Percentiles rank a stretch among this genome's conserved stretches.
Evolutionary conservation across 495 filamentous ascomycete genomes (phyloP).

Genomic region (Trichocladium uniseriatum): DNA sequence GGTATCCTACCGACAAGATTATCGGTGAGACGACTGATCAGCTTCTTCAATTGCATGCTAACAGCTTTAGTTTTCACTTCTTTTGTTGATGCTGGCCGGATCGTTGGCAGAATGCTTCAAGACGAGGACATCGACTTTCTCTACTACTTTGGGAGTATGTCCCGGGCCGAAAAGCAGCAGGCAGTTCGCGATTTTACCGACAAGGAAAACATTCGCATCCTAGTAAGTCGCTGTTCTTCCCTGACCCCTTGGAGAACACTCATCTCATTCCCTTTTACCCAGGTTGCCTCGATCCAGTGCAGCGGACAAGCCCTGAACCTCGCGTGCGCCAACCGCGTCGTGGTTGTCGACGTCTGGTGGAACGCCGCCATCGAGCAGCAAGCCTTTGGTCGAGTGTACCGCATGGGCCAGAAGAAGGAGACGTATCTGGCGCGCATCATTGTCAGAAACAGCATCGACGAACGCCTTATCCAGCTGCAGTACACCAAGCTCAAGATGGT

Average conservation of each 20-base stretch:
- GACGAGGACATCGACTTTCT: conserved; percentile 22
- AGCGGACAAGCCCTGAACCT: conserved; percentile 46
- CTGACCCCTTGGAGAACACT: background rate
- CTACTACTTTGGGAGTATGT: conserved; percentile 17
- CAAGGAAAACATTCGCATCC: conserved; percentile 8
- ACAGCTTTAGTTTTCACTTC: conserved; percentile 30
- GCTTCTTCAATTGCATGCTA: too few relatives aligned
- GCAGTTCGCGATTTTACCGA: conserved; percentile 7
- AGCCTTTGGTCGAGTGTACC: conserved; percentile 26
- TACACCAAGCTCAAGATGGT: conserved; percentile 12
- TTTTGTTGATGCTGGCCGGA: conserved; percentile 25
- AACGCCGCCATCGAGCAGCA: conserved; percentile 35
- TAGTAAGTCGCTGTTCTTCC: conserved; percentile 10
- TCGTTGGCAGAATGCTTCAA: conserved; percentile 24
- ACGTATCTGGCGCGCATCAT: conserved; percentile 23
- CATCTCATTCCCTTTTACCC: conserved; percentile 3
- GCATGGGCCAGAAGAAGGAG: conserved; percentile 29
- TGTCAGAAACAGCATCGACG: conserved; percentile 22
- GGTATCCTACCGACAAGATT: conserved; percentile 28
- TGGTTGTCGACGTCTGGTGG: conserved; percentile 54
- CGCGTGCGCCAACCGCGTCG: conserved; percentile 47
- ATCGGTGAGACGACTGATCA: conserved; percentile 15
- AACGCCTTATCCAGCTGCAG: conserved; percentile 34
- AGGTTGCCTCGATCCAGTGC: conserved; percentile 36
- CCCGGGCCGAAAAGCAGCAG: background rate